These are phyloP conservation scores for Lactifluus pinguis DNA, from an alignment of 768 basidiomycete species.

Conservation along the genomic window DNA sequence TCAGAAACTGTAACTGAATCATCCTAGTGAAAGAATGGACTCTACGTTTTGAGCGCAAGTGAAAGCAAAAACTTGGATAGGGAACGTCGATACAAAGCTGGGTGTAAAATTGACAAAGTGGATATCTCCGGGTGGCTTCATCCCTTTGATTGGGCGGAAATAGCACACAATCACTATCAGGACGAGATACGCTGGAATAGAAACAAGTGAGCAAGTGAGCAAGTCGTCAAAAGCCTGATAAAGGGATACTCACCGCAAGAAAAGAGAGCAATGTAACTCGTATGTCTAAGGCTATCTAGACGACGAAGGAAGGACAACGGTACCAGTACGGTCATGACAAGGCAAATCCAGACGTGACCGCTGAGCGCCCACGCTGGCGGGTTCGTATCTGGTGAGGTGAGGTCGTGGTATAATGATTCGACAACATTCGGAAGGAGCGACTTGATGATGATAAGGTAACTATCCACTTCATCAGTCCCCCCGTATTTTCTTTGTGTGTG, in stretches of 20 bases:
- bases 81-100: slow-evolving; percentile 74
- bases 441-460: slow-evolving; percentile 88
- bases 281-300: slow-evolving; percentile 80
- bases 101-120: slow-evolving; percentile 67
- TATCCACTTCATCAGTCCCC: slow-evolving; percentile 23
- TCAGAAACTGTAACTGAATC: not conserved
- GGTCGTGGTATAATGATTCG: slow-evolving; percentile 68
- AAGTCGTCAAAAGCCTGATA: not conserved
- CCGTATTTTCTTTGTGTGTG: not conserved
- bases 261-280: slow-evolving; percentile 86
- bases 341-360: slow-evolving; percentile 73
- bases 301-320: slow-evolving; percentile 79
- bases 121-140: slow-evolving; percentile 56
- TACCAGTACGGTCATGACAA: slow-evolving; percentile 67
- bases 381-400: slow-evolving; percentile 51
- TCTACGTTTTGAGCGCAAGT: slow-evolving; percentile 90
- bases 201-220: not conserved
- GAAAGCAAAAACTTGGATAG: slow-evolving; percentile 88
- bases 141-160: slow-evolving; percentile 61
- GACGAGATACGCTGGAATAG: slow-evolving; percentile 56
- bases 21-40: not conserved
- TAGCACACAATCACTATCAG: slow-evolving; percentile 75
- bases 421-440: slow-evolving; percentile 90
- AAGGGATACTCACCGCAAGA: slow-evolving; percentile 61
- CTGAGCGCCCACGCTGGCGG: slow-evolving; percentile 71